phyloP scores from a whole-genome alignment of 2,329 filamentous ascomycete genomes.

The Aspergillus fructus region DNA sequence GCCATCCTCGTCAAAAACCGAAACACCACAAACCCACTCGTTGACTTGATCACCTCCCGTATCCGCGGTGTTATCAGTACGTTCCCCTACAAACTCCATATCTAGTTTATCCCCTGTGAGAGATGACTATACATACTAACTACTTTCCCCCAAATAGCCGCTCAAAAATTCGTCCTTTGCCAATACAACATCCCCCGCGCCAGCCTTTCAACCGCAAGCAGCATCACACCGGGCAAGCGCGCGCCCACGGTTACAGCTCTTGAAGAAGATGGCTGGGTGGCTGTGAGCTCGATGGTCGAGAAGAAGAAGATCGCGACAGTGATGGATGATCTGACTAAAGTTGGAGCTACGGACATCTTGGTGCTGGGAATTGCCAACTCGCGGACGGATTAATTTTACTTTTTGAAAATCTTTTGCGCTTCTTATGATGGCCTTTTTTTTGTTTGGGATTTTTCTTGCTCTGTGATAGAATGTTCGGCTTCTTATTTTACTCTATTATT shows the following conservation, averaged over 20 bases:
- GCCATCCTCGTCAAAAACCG: slow-evolving; percentile 92
- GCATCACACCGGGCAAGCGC: slow-evolving; percentile 88
- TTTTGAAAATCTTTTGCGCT: slow-evolving; percentile 8
- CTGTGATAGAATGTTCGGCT: not conserved
- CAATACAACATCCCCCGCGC: slow-evolving; percentile 87
- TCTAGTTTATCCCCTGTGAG: not conserved
- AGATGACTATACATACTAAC: not conserved
- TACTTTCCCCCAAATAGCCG: slow-evolving; percentile 50
- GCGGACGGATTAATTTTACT: slow-evolving; percentile 44
- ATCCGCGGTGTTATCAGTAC: slow-evolving; percentile 88
- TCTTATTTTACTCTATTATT: not conserved
- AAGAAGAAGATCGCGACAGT: slow-evolving; percentile 79
- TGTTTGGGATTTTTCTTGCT: not conserved
- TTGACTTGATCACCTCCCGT: slow-evolving; percentile 79
- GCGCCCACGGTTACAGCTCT: slow-evolving; percentile 88
- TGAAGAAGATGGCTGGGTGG: slow-evolving; percentile 88
- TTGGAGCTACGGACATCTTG: slow-evolving; percentile 81
- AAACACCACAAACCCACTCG: slow-evolving; percentile 74
- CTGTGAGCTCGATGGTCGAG: slow-evolving; percentile 91
- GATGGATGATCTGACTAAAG: slow-evolving; percentile 78
- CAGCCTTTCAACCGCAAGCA: slow-evolving; percentile 65
- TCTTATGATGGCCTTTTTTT: not conserved
- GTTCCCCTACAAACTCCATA: slow-evolving; percentile 21
- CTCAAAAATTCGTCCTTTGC: slow-evolving; percentile 90
- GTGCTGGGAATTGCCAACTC: slow-evolving; percentile 85